Evolutionary conservation across 257 asterid species (phyloP), one percentile per base, ranked within the genome.

Genomic region (Solanum appendiculatum): DNA sequence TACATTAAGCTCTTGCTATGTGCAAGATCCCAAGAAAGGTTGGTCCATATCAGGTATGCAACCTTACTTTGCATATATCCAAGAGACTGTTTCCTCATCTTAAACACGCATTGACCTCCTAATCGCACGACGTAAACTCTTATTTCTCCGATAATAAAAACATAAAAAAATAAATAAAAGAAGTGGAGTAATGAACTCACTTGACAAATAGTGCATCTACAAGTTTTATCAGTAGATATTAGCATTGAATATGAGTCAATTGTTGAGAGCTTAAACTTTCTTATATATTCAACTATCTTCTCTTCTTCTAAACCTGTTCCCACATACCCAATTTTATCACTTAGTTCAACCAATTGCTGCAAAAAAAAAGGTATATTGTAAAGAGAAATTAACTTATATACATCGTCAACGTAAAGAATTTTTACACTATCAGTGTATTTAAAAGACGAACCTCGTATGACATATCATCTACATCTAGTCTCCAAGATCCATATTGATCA

Each of bases 161-260:
- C 39, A 31, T 36, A 2, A 39, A 25, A 21, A 78, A 33, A 14
- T 34, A 20, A 56, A 21, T 3, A 44, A 60, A n/a, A 23, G 3
- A 18, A 23, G 15, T 44, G 40, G 1, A 78, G 23, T 80, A 46
- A 16, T n/a, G 37, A 69, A 44, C 93, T 90, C 51, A 93, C 95
- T 89, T 93, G 96, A 84, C 96, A 94, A 83, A 93, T 93, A 90
- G 93, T 93, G 82, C 96, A 94, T 89, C 86, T 92, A 91, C 91
- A 88, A 46, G 89, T 92, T 90, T 82, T 91, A 11, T 91, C 88
- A 33, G 21, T 34, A 23, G 89, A 51, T 13, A 20, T 78, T 66
- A 88, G 60, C 64, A 86, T 56, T 44, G 88, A 37, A 84, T 44
- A 27, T 0, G 60, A 84, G 9, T 83, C 86, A 69, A 48, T 33